These are phyloP conservation scores for Kwoniella heveanensis DNA, from an alignment of 768 basidiomycete genomes.

Conservation along the genomic window DNA sequence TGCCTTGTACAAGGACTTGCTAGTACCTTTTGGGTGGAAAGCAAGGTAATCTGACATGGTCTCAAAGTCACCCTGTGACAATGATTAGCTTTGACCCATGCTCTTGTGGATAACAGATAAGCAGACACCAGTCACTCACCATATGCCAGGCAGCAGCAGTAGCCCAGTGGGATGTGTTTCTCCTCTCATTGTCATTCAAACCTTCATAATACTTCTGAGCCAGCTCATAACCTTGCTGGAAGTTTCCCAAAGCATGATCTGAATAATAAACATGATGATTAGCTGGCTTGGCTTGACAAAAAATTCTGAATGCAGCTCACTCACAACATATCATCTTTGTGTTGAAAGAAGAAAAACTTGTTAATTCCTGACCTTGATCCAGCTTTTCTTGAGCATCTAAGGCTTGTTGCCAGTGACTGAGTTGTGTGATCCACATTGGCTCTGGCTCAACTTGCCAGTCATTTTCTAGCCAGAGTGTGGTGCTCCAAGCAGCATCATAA, in stretches of 20 bases:
- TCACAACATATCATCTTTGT: slow-evolving; percentile 50
- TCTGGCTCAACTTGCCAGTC: slow-evolving; percentile 40
- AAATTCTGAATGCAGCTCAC: slow-evolving; percentile 1
- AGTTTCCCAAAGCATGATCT: slow-evolving; percentile 52
- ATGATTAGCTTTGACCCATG: not conserved
- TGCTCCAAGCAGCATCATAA: slow-evolving; percentile 49
- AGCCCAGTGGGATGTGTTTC: slow-evolving; percentile 50
- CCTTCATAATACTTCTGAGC: slow-evolving; percentile 45
- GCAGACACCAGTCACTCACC: slow-evolving; percentile 27
- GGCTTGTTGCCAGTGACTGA: slow-evolving; percentile 44
- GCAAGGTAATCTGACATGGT: slow-evolving; percentile 52
- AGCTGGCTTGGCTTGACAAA: not conserved
- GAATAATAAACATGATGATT: not conserved
- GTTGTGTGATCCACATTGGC: slow-evolving; percentile 48
- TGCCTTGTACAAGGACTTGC: slow-evolving; percentile 55
- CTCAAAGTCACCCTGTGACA: slow-evolving; percentile 47
- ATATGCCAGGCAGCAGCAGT: slow-evolving; percentile 54
- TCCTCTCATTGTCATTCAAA: slow-evolving; percentile 43
- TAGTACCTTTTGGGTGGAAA: slow-evolving; percentile 51
- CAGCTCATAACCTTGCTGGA: slow-evolving; percentile 43
- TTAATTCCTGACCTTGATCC: slow-evolving; percentile 27
- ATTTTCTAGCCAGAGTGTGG: slow-evolving; percentile 39
- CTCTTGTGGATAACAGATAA: not conserved
- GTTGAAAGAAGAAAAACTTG: slow-evolving; percentile 41
- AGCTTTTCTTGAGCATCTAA: slow-evolving; percentile 35